Conservation (phyloP, 2,329 filamentous ascomycete genomes). For the Simplicillium sp. region DNA sequence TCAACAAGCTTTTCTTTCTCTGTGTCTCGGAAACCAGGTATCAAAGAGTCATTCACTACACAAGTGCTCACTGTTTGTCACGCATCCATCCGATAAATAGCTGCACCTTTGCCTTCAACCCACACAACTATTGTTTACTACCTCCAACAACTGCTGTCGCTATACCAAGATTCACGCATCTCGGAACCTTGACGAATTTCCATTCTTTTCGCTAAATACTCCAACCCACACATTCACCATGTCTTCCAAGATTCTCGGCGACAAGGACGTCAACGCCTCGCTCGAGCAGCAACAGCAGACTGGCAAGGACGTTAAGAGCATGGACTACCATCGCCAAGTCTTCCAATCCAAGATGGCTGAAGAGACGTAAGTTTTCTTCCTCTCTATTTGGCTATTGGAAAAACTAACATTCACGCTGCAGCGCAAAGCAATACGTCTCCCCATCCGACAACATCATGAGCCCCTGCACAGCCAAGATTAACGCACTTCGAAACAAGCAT, state of each 20-base stretch:
- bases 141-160: neutral
- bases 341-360: constrained; percentile 63
- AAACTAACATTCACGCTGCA: constrained; percentile 10
- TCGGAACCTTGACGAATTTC: too few relatives aligned
- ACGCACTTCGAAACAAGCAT: constrained; percentile 70
- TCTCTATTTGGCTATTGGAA: neutral
- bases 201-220: too few relatives aligned
- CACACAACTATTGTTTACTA: too few relatives aligned
- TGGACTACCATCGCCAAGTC: constrained; percentile 72
- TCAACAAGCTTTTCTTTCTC: too few relatives aligned
- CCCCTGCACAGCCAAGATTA: constrained; percentile 75
- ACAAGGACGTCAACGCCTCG: constrained; percentile 56
- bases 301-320: constrained; percentile 48
- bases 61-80: too few relatives aligned
- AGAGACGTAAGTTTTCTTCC: constrained; percentile 44
- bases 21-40: too few relatives aligned
- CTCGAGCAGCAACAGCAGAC: constrained; percentile 22
- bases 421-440: constrained; percentile 56
- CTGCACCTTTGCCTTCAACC: too few relatives aligned
- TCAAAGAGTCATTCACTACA: too few relatives aligned
- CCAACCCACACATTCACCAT: constrained; percentile 36
- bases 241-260: constrained; percentile 51
- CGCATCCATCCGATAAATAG: too few relatives aligned
- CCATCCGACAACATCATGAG: constrained; percentile 87
- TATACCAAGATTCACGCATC: too few relatives aligned